Evolutionary conservation across 495 filamentous ascomycete genomes (phyloP).

Genomic region (Penicillium psychrofluorescens): DNA sequence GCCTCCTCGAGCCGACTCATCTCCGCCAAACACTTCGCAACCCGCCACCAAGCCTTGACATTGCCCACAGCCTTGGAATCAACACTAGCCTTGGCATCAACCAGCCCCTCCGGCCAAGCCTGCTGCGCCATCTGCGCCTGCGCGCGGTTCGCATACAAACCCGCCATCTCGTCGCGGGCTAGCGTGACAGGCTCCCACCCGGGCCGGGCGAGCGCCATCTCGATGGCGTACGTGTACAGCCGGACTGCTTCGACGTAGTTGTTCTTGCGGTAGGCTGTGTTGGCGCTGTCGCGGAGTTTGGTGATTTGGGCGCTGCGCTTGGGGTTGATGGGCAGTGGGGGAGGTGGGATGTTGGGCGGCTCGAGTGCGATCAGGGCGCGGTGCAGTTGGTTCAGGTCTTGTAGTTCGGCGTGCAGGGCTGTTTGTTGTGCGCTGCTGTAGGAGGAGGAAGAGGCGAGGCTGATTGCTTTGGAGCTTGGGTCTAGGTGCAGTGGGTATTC

Average conservation of each 20-base stretch:
- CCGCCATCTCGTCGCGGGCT: conserved; percentile 74
- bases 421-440: conserved; percentile 26
- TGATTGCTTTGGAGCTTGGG: conserved; percentile 68
- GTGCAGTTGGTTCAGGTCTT: conserved; percentile 67
- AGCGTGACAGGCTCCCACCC: conserved; percentile 79
- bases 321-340: conserved; percentile 74
- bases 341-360: conserved; percentile 54
- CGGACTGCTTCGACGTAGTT: conserved; percentile 67
- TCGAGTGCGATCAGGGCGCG: conserved; percentile 54
- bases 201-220: conserved; percentile 79
- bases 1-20: conserved; percentile 87
- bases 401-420: conserved; percentile 57
- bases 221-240: conserved; percentile 73
- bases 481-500: conserved; percentile 76
- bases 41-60: conserved; percentile 88
- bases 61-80: conserved; percentile 82
- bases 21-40: conserved; percentile 76
- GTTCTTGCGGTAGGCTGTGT: conserved; percentile 71
- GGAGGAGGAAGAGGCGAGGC: conserved; percentile 38
- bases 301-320: conserved; percentile 77
- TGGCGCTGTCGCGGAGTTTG: conserved; percentile 86
- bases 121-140: conserved; percentile 78
- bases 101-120: conserved; percentile 72
- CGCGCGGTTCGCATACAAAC: conserved; percentile 77
- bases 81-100: conserved; percentile 83